Evolutionary conservation across 192 early-diverging fungal species (phyloP).

Genomic region (Spinellus fusiger): DNA sequence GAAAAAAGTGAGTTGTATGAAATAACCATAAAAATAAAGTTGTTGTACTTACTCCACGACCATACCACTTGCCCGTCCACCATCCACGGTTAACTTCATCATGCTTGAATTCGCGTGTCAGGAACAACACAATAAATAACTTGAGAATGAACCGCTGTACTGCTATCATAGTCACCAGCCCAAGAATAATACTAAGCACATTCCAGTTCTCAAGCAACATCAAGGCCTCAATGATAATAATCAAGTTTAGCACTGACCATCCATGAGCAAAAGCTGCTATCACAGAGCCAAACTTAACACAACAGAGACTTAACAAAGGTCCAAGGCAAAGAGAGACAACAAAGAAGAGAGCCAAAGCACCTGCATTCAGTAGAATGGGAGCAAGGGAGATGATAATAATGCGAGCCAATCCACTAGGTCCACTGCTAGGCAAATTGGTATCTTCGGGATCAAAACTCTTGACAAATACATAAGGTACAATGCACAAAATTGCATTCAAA

Average conservation of each 20-base stretch:
- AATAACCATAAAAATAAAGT: not conserved
- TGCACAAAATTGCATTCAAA: conserved; percentile 53
- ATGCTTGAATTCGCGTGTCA: conserved; percentile 79
- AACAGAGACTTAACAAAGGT: conserved; percentile 53
- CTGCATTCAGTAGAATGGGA: conserved; percentile 66
- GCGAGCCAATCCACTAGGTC: conserved; percentile 50
- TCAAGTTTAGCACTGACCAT: conserved; percentile 54
- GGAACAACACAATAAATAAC: conserved; percentile 57
- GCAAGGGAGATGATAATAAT: conserved; percentile 58
- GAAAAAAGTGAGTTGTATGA: not conserved
- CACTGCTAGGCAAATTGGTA: conserved; percentile 13
- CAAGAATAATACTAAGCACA: conserved; percentile 54
- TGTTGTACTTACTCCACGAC: conserved; percentile 55
- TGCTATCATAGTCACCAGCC: conserved; percentile 57
- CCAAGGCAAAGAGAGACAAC: conserved; percentile 60
- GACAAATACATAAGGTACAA: conserved; percentile 61
- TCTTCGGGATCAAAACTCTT: conserved; percentile 47
- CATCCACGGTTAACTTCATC: conserved; percentile 79
- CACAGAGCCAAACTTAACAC: conserved; percentile 66
- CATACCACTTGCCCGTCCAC: conserved; percentile 84
- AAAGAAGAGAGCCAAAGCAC: conserved; percentile 54
- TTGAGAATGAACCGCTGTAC: conserved; percentile 69
- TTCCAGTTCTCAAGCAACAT: conserved; percentile 68
- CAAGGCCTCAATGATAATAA: conserved; percentile 57
- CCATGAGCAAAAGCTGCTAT: conserved; percentile 62